A percentile compares a stretch with the other conserved stretches of the same genome.
phyloP scores from a whole-genome alignment of 495 filamentous ascomycete genomes.

The Lasiosphaeria miniovina region DNA sequence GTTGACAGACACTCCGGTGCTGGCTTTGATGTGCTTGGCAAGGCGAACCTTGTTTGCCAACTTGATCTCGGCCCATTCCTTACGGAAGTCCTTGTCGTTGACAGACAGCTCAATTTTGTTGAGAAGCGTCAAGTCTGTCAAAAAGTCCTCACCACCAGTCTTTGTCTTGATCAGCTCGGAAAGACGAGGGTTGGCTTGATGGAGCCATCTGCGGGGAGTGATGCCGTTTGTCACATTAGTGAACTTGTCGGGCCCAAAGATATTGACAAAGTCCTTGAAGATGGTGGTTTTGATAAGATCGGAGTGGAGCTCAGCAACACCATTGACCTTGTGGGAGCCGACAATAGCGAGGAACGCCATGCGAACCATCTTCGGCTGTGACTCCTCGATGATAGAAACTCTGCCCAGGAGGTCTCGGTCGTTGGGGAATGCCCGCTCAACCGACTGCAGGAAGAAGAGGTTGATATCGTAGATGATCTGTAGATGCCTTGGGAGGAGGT shows the following conservation, averaged over 20 bases:
- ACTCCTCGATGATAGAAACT: conserved; percentile 96
- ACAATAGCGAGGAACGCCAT: conserved; percentile 96
- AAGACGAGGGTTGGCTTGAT: conserved; percentile 92
- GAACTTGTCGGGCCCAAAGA: conserved; percentile 95
- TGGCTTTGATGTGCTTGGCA: conserved; percentile 83
- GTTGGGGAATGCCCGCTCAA: conserved; percentile 86
- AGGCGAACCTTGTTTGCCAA: conserved; percentile 67
- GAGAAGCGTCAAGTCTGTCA: conserved; percentile 82
- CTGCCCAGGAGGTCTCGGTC: conserved; percentile 79
- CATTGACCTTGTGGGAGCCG: conserved; percentile 98
- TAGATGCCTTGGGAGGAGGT: conserved; percentile 89
- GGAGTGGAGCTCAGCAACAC: conserved; percentile 94
- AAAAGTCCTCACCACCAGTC: conserved; percentile 73
- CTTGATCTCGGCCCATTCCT: conserved; percentile 90
- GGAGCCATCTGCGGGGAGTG: conserved; percentile 91
- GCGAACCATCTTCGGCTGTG: conserved; percentile 94
- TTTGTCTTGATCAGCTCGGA: conserved; percentile 91
- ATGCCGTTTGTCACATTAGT: conserved; percentile 98
- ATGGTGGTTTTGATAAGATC: conserved; percentile 97
- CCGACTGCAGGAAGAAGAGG: conserved; percentile 81
- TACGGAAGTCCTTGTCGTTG: conserved; percentile 84
- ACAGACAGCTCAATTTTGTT: conserved; percentile 77
- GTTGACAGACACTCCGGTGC: conserved; percentile 75
- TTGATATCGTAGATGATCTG: conserved; percentile 99
- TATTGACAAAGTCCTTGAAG: conserved; percentile 94